A percentile compares a stretch with the other conserved stretches of the same genome.
These are phyloP conservation scores for Carex scoparia DNA, from an alignment of 176 grass and related monocot species.

Conservation along the genomic window DNA sequence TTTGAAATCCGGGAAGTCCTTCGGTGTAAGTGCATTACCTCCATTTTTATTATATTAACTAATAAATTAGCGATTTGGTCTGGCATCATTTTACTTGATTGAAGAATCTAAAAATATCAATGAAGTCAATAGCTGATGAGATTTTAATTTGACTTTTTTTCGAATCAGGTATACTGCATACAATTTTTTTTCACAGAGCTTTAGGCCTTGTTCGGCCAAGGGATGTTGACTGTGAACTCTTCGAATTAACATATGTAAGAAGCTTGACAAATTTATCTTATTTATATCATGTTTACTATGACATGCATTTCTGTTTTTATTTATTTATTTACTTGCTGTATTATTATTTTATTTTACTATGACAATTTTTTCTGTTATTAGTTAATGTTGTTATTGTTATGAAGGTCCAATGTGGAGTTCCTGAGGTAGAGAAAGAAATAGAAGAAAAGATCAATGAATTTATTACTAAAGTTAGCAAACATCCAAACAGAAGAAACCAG, in stretches of 20 bases:
- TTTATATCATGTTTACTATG: neutral
- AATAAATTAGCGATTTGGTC: neutral
- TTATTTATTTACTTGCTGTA: neutral
- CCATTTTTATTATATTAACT: neutral
- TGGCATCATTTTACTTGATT: neutral
- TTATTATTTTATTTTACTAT: neutral
- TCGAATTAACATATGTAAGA: slow-evolving; percentile 44
- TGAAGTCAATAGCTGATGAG: neutral
- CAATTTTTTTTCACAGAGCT: slow-evolving; percentile 44
- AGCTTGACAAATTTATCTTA: neutral
- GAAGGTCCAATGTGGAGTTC: slow-evolving; percentile 38
- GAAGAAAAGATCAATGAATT: slow-evolving; percentile 45
- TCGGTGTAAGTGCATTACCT: slow-evolving; percentile 31
- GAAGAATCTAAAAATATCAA: neutral
- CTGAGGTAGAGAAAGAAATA: slow-evolving; percentile 38
- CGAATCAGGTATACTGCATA: slow-evolving; percentile 33
- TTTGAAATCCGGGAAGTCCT: slow-evolving; percentile 34
- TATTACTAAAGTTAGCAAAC: slow-evolving; percentile 32
- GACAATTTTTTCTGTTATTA: neutral
- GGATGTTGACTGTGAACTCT: slow-evolving; percentile 35
- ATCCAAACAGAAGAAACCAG: slow-evolving; percentile 37
- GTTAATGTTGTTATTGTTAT: slow-evolving; percentile 8
- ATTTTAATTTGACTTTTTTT: slow-evolving; percentile 1
- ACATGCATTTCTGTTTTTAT: neutral
- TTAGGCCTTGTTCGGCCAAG: slow-evolving; percentile 38